Evolutionary conservation across 352 stramenopile species (phyloP).

Genomic region (Globisporangium acanthophoron): DNA sequence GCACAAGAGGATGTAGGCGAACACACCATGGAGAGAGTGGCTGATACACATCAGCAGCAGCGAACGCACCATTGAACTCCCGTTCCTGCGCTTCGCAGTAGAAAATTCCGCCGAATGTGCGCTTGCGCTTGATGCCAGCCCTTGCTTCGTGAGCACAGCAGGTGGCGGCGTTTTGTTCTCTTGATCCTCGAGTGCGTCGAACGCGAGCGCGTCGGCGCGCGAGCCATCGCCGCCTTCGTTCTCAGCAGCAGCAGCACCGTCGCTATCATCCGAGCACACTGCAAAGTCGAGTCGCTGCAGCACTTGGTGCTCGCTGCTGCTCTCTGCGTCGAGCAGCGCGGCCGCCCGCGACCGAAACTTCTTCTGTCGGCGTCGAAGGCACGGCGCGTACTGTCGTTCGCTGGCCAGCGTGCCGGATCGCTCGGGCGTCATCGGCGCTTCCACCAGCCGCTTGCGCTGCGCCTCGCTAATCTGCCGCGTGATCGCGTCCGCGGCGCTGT

Average conservation of each 20-base stretch:
- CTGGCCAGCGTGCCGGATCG: not conserved
- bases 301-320: not conserved
- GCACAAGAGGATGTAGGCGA: too few species aligned
- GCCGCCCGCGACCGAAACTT: not conserved
- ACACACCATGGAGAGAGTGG: too few species aligned
- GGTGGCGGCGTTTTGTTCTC: not conserved
- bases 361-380: slow-evolving; percentile 6
- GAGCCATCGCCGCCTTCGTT: not conserved
- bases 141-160: not conserved
- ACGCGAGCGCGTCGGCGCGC: not conserved
- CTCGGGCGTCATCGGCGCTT: not conserved
- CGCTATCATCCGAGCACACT: slow-evolving; percentile 1
- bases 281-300: slow-evolving; percentile 16
- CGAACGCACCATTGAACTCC: not conserved
- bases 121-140: too few species aligned
- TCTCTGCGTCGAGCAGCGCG: not conserved
- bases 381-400: not conserved
- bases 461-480: not conserved
- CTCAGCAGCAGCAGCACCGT: not conserved
- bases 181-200: not conserved
- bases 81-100: slow-evolving; percentile 1
- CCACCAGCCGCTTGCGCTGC: not conserved
- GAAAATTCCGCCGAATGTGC: too few species aligned
- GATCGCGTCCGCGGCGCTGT: not conserved
- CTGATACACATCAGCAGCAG: too few species aligned